Evolutionary conservation across 768 basidiomycete species (phyloP).

Genomic region (Tulasnella sp.): DNA sequence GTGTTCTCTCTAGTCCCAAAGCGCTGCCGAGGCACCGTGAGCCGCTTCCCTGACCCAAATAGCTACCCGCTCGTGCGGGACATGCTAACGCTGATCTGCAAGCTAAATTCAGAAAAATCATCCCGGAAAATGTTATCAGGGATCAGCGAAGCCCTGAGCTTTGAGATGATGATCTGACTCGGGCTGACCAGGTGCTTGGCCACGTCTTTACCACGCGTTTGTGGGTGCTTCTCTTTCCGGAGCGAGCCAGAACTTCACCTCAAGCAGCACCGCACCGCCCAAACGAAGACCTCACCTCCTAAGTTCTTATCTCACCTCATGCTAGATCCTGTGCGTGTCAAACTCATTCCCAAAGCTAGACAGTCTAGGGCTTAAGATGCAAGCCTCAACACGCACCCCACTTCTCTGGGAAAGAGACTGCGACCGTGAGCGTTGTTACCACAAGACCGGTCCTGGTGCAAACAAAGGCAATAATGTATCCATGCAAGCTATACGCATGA

Average conservation of each 20-base stretch:
- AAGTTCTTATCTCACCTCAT: constrained; percentile 24
- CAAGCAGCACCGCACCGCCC: constrained; percentile 8
- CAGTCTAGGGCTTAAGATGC: background rate
- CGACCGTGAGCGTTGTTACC: constrained; percentile 8
- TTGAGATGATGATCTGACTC: constrained; percentile 19
- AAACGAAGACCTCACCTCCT: constrained; percentile 7
- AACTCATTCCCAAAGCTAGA: constrained; percentile 4
- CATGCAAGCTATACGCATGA: background rate
- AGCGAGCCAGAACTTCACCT: constrained; percentile 19
- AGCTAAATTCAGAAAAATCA: constrained; percentile 10
- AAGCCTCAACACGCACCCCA: constrained; percentile 12
- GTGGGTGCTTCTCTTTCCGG: background rate
- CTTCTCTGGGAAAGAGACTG: background rate
- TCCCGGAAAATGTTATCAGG: constrained; percentile 1
- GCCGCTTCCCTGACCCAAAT: background rate
- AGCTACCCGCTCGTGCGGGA: constrained; percentile 4
- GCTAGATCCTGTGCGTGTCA: constrained; percentile 15
- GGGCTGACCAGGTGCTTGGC: constrained; percentile 22
- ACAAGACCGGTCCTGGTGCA: background rate
- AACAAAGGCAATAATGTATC: constrained; percentile 15
- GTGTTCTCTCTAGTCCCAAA: constrained; percentile 2
- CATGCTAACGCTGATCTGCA: background rate
- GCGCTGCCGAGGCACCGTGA: background rate
- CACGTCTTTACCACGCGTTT: constrained; percentile 5
- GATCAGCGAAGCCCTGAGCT: constrained; percentile 6